Base-by-base conservation (phyloP, 257 asterid species). In the Henckelia pumila region DNA sequence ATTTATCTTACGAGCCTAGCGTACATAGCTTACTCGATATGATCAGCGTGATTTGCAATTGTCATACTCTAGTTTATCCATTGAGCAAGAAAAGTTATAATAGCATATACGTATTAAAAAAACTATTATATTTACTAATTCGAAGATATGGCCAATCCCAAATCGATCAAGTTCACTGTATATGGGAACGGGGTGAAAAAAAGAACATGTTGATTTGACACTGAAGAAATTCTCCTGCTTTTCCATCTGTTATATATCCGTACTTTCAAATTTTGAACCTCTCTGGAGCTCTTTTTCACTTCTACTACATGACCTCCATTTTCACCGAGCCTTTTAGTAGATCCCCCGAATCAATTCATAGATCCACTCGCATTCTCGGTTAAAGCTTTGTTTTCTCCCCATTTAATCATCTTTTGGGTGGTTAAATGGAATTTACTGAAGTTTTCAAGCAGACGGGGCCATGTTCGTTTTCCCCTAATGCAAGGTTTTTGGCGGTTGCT, bases 381-480 rank as follows among this genome's bases (percentile, higher is more conserved):
- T 62, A 29, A 69, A 58, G 6, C 29, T 52, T 71, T 58, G n/a
- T 13, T 32, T 33, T 53, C 11, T 32, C 19, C 17, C 2, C 2
- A 21, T 1, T 40, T 2, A 49, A 11, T 26, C 9, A 24, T 29
- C 19, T 37, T 33, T 58, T 67, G 32, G 73, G 74, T 32, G 67
- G 66, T 55, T 35, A 62, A 71, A 93, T 94, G 99, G 99, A 94
- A 83, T 90, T 90, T 76, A 88, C 99, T 1, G 97, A 90, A 66
- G 76, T 95, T 52, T 91, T 69, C 68, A 91, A 94, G 69, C 99
- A 85, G 75, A 64, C 89, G 22, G 99, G 97, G 0, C 92, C 97
- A 8, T 86, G 85, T 72, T 86, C 92, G 59, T 94, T 94, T 83
- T 94, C 99, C 26, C 99, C 97, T 0, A 80, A 94, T 73, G 83